These are phyloP conservation scores for Centella asiatica DNA, from an alignment of 129 eudicot species.

Conservation along the genomic window DNA sequence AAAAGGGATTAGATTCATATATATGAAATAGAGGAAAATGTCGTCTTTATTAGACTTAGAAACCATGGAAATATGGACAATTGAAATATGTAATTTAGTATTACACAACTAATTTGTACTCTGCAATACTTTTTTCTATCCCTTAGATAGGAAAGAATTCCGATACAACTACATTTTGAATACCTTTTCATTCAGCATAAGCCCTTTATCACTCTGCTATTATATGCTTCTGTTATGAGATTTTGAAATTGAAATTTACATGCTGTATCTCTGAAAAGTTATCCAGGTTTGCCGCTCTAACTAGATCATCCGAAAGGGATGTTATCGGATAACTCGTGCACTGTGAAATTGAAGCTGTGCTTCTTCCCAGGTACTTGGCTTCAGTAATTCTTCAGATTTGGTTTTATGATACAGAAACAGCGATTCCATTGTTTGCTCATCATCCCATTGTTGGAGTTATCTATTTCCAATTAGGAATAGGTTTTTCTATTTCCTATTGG, in stretches of 20 bases:
- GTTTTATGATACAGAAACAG: slow-evolving; percentile 33
- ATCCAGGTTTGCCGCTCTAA: slow-evolving; percentile 37
- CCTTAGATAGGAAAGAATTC: too few species aligned
- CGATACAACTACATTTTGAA: too few species aligned
- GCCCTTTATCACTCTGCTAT: slow-evolving; percentile 11
- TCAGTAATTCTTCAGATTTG: slow-evolving; percentile 38
- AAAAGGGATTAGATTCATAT: too few species aligned
- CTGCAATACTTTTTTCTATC: too few species aligned
- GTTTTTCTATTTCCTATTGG: too few species aligned
- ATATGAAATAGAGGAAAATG: too few species aligned
- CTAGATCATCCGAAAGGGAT: slow-evolving; percentile 31
- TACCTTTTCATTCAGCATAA: neutral
- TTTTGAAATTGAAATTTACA: slow-evolving; percentile 32
- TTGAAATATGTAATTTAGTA: too few species aligned
- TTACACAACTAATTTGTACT: too few species aligned
- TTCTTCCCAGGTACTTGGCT: slow-evolving; percentile 33
- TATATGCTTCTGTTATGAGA: slow-evolving; percentile 16
- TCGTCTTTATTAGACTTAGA: too few species aligned
- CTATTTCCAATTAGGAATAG: too few species aligned
- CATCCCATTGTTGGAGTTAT: too few species aligned
- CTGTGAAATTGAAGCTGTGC: slow-evolving; percentile 33
- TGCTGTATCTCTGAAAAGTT: slow-evolving; percentile 35
- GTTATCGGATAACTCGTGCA: slow-evolving; percentile 40
- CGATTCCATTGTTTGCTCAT: slow-evolving; percentile 5
- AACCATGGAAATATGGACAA: too few species aligned